phyloP scores from a whole-genome alignment of 805 yeast genomes.

The Jamesozyma lodderae region DNA sequence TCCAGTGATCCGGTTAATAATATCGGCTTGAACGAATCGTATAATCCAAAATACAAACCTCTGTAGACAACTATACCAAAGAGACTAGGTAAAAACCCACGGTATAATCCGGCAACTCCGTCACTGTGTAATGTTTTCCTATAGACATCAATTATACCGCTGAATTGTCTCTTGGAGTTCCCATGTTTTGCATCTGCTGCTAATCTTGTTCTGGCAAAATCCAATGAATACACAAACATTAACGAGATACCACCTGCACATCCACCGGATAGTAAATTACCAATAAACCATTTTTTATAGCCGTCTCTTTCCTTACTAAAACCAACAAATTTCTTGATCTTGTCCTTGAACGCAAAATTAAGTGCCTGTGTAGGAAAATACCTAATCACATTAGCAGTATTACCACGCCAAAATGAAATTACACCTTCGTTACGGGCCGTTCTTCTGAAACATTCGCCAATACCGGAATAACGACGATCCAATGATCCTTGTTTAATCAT shows the following conservation, averaged over 20 bases:
- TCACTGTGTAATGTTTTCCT: conserved; percentile 84
- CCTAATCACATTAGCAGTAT: conserved; percentile 94
- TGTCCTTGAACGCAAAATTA: conserved; percentile 94
- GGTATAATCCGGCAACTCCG: conserved; percentile 93
- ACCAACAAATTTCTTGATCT: conserved; percentile 85
- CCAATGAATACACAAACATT: conserved; percentile 88
- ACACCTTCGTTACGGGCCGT: conserved; percentile 86
- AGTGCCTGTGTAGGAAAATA: conserved; percentile 97
- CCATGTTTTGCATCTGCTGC: conserved; percentile 85
- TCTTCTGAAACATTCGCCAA: conserved; percentile 81
- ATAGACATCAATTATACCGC: conserved; percentile 90
- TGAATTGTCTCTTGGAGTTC: conserved; percentile 80
- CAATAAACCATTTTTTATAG: conserved; percentile 86
- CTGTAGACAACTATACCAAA: conserved; percentile 92
- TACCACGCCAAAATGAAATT: conserved; percentile 92
- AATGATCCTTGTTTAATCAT: conserved; percentile 94
- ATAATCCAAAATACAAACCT: conserved; percentile 94
- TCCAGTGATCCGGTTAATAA: conserved; percentile 82
- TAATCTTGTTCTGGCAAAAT: conserved; percentile 94
- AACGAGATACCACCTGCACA: conserved; percentile 92
- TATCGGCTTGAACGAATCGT: conserved; percentile 89
- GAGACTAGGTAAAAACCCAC: conserved; percentile 96
- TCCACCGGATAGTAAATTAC: conserved; percentile 97
- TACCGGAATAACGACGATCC: conserved; percentile 71
- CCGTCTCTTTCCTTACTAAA: conserved; percentile 79